phyloP scores from a whole-genome alignment of 352 stramenopile genomes.

The Phytophthora cactorum region DNA sequence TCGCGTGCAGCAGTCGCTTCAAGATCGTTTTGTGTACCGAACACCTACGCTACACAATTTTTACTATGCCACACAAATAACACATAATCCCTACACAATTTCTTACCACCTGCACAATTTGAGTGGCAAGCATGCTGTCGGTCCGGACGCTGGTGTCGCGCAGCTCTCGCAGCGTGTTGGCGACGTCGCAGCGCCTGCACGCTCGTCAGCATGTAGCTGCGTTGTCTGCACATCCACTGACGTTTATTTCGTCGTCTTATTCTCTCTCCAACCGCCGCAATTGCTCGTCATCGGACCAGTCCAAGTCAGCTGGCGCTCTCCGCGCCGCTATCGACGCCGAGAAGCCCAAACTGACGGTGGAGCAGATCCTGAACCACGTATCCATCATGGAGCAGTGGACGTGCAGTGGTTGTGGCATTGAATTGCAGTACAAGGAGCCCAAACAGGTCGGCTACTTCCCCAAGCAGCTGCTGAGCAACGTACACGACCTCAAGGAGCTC shows the following conservation, averaged over 20 bases:
- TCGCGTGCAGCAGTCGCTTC: background rate
- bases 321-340: slow-evolving; percentile 3
- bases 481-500: slow-evolving; percentile 71
- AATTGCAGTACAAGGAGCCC: slow-evolving; percentile 73
- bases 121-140: slow-evolving; percentile 38
- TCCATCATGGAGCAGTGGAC: slow-evolving; percentile 86
- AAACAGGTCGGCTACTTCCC: slow-evolving; percentile 74
- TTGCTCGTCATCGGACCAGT: slow-evolving; percentile 24
- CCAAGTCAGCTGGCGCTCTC: background rate
- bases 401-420: slow-evolving; percentile 85
- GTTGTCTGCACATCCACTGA: slow-evolving; percentile 8
- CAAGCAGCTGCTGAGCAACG: slow-evolving; percentile 64
- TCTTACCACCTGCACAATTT: slow-evolving; percentile 20
- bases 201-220: slow-evolving; percentile 13
- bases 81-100: background rate
- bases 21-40: slow-evolving; percentile 18
- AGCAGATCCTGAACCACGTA: slow-evolving; percentile 74
- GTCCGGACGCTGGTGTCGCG: slow-evolving; percentile 18
- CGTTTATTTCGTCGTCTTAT: background rate
- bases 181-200: background rate
- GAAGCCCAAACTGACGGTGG: slow-evolving; percentile 40
- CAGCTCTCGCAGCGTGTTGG: slow-evolving; percentile 19
- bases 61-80: no score
- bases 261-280: slow-evolving; percentile 24
- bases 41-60: background rate